Conservation (phyloP, 495 filamentous ascomycete genomes). For the Articulospora tetracladia region DNA sequence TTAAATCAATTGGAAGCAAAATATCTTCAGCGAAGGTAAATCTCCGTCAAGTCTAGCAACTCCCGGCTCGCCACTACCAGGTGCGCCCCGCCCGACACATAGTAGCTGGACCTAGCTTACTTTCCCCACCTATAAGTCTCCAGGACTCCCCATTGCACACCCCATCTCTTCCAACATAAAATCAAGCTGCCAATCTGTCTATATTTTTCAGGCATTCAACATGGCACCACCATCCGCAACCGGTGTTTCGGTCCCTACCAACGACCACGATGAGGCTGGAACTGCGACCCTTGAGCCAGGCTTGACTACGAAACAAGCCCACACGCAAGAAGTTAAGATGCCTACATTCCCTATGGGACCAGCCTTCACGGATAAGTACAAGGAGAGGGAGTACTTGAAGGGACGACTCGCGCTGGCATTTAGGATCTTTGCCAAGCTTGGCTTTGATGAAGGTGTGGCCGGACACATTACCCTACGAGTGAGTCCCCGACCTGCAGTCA, state of each 20-base stretch:
- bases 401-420: constrained; percentile 63
- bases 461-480: constrained; percentile 57
- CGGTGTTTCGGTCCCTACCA: constrained; percentile 6
- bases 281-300: constrained; percentile 20
- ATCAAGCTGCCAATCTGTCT: too few relatives aligned
- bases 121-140: background rate
- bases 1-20: too few relatives aligned
- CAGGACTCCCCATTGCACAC: too few relatives aligned
- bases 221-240: constrained; percentile 25
- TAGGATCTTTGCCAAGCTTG: constrained; percentile 65
- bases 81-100: background rate
- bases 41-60: too few relatives aligned
- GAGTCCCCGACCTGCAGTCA: background rate
- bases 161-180: too few relatives aligned
- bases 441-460: constrained; percentile 56
- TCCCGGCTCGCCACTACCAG: background rate
- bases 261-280: constrained; percentile 6
- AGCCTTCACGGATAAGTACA: constrained; percentile 54
- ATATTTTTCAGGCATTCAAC: too few relatives aligned
- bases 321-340: constrained; percentile 2
- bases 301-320: constrained; percentile 11
- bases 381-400: constrained; percentile 64
- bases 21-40: background rate
- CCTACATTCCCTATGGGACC: constrained; percentile 31
- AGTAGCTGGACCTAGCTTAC: background rate